These are phyloP conservation scores for Nitzschia inconspicua DNA, from an alignment of 108 stramenopile species.

Conservation along the genomic window DNA sequence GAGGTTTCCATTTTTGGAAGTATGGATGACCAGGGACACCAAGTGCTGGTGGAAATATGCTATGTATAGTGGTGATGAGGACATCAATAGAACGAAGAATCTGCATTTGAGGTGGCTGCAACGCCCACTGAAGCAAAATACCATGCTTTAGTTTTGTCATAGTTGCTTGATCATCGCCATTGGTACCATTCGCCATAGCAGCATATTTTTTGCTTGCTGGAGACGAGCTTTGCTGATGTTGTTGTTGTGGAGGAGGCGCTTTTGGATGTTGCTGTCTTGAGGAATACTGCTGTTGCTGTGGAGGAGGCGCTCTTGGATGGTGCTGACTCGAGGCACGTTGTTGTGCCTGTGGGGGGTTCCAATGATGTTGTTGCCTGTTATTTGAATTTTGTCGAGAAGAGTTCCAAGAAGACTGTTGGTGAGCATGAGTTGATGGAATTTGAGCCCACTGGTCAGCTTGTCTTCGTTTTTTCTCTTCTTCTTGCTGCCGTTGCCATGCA, in stretches of 20 bases:
- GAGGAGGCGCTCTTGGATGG: conserved; percentile 17
- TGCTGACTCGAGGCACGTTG: conserved; percentile 26
- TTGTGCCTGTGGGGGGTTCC: conserved; percentile 17
- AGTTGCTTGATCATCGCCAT: conserved; percentile 34
- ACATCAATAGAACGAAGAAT: conserved; percentile 63
- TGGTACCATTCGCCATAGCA: conserved; percentile 61
- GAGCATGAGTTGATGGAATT: too few relatives aligned
- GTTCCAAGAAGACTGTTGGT: conserved; percentile 17
- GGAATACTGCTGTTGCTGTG: conserved; percentile 21
- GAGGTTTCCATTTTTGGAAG: conserved; percentile 73
- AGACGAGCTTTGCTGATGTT: conserved; percentile 28
- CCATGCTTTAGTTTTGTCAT: conserved; percentile 59
- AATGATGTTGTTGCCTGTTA: conserved; percentile 7
- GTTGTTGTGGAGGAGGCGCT: conserved; percentile 26
- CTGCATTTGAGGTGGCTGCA: conserved; percentile 69
- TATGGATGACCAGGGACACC: conserved; percentile 73
- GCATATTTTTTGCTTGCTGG: conserved; percentile 52
- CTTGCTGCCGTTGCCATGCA: conserved; percentile 22
- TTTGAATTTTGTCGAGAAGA: conserved; percentile 21
- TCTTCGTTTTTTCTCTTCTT: conserved; percentile 34
- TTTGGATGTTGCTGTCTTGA: conserved; percentile 32
- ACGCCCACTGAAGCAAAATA: conserved; percentile 76
- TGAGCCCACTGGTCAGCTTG: conserved; percentile 61
- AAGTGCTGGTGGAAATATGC: conserved; percentile 68
- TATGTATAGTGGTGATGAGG: conserved; percentile 63